These are phyloP conservation scores for Globisporangium radiosum DNA, from an alignment of 352 stramenopile species.

Conservation along the genomic window DNA sequence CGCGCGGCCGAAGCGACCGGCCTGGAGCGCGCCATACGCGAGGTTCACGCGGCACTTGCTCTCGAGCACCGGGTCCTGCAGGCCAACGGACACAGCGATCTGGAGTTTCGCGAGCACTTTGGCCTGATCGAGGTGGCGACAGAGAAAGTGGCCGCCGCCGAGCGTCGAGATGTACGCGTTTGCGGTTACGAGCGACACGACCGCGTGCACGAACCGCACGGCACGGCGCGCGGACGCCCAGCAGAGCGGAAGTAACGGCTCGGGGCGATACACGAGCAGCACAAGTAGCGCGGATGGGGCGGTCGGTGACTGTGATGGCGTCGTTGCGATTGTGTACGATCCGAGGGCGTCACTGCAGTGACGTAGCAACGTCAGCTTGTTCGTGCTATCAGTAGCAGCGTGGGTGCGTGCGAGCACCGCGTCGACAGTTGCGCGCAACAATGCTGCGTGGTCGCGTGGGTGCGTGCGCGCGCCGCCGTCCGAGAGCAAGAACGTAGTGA, in stretches of 20 bases:
- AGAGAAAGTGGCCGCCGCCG: constrained; percentile 75
- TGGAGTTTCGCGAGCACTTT: constrained; percentile 72
- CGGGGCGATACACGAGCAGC: constrained; percentile 43
- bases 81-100: constrained; percentile 66
- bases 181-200: constrained; percentile 69
- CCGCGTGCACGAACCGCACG: constrained; percentile 55
- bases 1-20: constrained; percentile 54
- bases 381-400: too few species aligned
- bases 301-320: not conserved
- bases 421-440: constrained; percentile 1
- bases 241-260: constrained; percentile 41
- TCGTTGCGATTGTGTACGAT: not conserved
- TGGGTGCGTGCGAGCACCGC: not conserved
- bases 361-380: not conserved
- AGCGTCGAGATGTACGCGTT: constrained; percentile 85
- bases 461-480: not conserved
- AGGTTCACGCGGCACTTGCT: constrained; percentile 82
- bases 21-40: constrained; percentile 72
- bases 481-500: constrained; percentile 7
- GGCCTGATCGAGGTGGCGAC: constrained; percentile 59
- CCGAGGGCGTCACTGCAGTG: not conserved
- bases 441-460: constrained; percentile 1
- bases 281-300: constrained; percentile 11
- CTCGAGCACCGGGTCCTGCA: constrained; percentile 68
- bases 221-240: constrained; percentile 58